Percentiles rank a stretch among this genome's conserved stretches.
These are phyloP conservation scores for Mallotus japonicus DNA, from an alignment of 441 rosid genomes.

Conservation along the genomic window DNA sequence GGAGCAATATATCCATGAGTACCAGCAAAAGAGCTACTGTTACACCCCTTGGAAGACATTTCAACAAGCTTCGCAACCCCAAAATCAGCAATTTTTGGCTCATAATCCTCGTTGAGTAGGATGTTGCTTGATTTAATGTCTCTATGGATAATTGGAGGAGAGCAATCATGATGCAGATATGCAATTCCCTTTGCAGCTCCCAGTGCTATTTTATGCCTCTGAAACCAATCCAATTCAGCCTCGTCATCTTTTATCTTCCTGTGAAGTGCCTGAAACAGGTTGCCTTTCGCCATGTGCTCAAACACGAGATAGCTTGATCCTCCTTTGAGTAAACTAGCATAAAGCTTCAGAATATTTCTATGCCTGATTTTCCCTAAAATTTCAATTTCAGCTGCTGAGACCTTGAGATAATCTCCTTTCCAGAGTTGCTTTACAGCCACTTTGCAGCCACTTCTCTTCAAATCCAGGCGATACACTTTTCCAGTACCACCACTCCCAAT, in stretches of 20 bases:
- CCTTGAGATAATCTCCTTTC: constrained; percentile 52
- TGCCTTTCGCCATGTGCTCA: constrained; percentile 81
- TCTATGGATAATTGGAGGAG: constrained; percentile 71
- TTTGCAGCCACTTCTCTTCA: constrained; percentile 56
- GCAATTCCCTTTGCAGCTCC: constrained; percentile 88
- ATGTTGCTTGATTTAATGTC: constrained; percentile 89
- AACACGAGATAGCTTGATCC: constrained; percentile 68
- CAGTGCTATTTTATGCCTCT: constrained; percentile 62
- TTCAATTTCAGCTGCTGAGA: constrained; percentile 65
- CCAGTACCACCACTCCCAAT: constrained; percentile 86
- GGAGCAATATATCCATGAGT: constrained; percentile 94
- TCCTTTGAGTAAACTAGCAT: constrained; percentile 59
- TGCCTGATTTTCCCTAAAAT: constrained; percentile 80
- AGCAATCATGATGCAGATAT: constrained; percentile 84
- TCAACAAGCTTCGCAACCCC: constrained; percentile 77
- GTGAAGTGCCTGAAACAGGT: constrained; percentile 63
- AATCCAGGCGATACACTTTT: constrained; percentile 69
- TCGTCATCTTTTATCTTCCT: constrained; percentile 46
- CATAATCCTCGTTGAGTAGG: constrained; percentile 59
- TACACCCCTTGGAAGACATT: constrained; percentile 37
- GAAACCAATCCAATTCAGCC: constrained; percentile 62
- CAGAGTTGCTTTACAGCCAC: constrained; percentile 80
- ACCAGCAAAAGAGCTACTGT: constrained; percentile 62
- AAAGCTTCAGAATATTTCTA: constrained; percentile 72
- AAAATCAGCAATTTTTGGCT: constrained; percentile 82